Evolutionary conservation across 2,329 filamentous ascomycete genomes (phyloP), one percentile per base, ranked within the genome.

Genomic region (Nemania diffusa): DNA sequence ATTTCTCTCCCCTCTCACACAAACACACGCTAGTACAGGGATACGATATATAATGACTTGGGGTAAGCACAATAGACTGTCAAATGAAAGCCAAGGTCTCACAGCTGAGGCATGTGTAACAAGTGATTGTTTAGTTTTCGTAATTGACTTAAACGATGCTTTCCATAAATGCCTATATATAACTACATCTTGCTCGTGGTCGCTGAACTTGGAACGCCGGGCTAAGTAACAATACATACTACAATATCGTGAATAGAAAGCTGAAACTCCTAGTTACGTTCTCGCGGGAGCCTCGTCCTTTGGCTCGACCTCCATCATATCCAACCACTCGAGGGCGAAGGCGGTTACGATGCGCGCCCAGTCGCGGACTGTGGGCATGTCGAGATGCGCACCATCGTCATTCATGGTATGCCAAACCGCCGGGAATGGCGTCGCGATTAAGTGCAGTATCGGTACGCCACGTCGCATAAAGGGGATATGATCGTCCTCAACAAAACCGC

Each of bases 271-370:
- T 11, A 20, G 32, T 63, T 50, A 69, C 13, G 24, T 46, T 22
- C 27, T 37, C n/a, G 27, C 53, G 13, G 56, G 50, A 34, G 9
- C 58, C 26, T 55, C 59, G 22, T 71, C 69, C 55, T 73, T 71
- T 15, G 79, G 76, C 63, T 77, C 74, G 6, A 81, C 76, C 68
- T 81, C 78, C 77, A 79, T 80, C 75, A 94, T 81, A 72, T 94
- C 92, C 83, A 96, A 84, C 91, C 92, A 96, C 77, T 95, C 92
- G 3, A 90, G 86, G 51, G 88, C 85, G 80, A 96, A 96, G 0
- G 88, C 92, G 0, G 90, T 88, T 2, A 92, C 83, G 34, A 96
- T 86, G 73, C 85, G 86, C 20, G 90, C 85, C 92, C 92, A 96
- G 77, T 96, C 92, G 75, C 91, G 85, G 29, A 92, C 88, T 0